Conservation (phyloP, 768 basidiomycete species). For the Astraeus odoratus region DNA sequence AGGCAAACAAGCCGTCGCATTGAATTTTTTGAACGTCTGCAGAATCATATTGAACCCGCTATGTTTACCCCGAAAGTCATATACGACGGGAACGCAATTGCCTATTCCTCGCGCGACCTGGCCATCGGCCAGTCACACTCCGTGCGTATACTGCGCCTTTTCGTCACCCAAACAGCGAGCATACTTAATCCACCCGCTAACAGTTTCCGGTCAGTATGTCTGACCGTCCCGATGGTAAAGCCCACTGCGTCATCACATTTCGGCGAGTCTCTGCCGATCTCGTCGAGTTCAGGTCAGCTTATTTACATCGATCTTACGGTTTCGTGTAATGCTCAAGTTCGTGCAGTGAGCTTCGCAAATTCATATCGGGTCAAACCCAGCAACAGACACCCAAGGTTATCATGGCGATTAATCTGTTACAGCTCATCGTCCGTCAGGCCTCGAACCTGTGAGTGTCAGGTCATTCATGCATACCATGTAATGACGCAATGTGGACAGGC, state of each 20-base stretch:
- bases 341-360: slow-evolving; percentile 18
- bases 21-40: slow-evolving; percentile 29
- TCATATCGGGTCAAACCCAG: slow-evolving; percentile 18
- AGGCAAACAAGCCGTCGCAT: slow-evolving; percentile 17
- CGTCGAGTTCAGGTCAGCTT: slow-evolving; percentile 32
- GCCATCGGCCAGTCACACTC: slow-evolving; percentile 25
- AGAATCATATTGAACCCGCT: slow-evolving; percentile 26
- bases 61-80: slow-evolving; percentile 37
- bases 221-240: slow-evolving; percentile 15
- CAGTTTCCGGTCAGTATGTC: slow-evolving; percentile 33
- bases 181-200: background rate
- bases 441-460: slow-evolving; percentile 34
- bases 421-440: slow-evolving; percentile 42
- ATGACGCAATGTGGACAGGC: slow-evolving; percentile 19
- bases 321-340: background rate
- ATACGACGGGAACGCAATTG: slow-evolving; percentile 40
- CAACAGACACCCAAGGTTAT: slow-evolving; percentile 23
- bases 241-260: slow-evolving; percentile 29
- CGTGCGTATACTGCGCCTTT: slow-evolving; percentile 15
- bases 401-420: slow-evolving; percentile 39
- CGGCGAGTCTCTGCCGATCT: slow-evolving; percentile 32
- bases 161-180: background rate
- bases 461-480: background rate
- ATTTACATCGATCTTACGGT: background rate
- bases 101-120: slow-evolving; percentile 31